phyloP scores from a whole-genome alignment of 2,329 filamentous ascomycete species.

The Pseudogymnoascus sp. region DNA sequence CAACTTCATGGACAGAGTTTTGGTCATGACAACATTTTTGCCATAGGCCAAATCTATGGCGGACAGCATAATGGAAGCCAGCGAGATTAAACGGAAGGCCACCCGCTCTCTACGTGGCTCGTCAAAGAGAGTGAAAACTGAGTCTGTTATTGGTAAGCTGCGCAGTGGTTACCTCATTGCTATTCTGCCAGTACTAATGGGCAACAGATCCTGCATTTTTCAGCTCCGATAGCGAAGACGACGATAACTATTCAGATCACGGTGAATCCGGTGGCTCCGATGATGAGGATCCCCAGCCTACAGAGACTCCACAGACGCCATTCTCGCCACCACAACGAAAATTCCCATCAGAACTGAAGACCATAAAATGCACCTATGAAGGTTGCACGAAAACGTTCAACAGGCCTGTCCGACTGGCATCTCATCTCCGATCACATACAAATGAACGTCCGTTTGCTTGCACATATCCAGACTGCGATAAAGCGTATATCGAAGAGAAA shows the following conservation, averaged over 20 bases:
- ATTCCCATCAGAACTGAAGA: slow-evolving; percentile 67
- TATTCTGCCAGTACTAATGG: neutral
- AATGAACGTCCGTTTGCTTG: slow-evolving; percentile 77
- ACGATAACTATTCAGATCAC: slow-evolving; percentile 31
- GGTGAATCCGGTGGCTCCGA: slow-evolving; percentile 25
- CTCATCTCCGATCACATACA: slow-evolving; percentile 77
- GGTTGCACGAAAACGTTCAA: slow-evolving; percentile 80
- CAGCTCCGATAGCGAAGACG: slow-evolving; percentile 34
- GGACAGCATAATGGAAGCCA: slow-evolving; percentile 19
- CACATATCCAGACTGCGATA: slow-evolving; percentile 60
- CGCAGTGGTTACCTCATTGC: neutral
- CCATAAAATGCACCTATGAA: slow-evolving; percentile 63
- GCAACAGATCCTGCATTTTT: slow-evolving; percentile 2
- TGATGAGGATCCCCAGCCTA: slow-evolving; percentile 26
- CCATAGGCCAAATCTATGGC: neutral
- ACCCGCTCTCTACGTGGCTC: slow-evolving; percentile 13
- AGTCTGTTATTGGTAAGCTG: slow-evolving; percentile 11
- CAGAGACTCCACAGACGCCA: slow-evolving; percentile 41
- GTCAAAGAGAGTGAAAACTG: slow-evolving; percentile 20
- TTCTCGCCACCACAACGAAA: slow-evolving; percentile 39
- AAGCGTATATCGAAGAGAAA: slow-evolving; percentile 78
- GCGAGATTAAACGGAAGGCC: slow-evolving; percentile 20
- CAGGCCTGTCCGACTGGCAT: slow-evolving; percentile 68
- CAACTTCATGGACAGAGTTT: slow-evolving; percentile 1
- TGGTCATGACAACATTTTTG: slow-evolving; percentile 2